Base-by-base conservation (phyloP, 148 eudicot species). In the Cornus controversa region DNA sequence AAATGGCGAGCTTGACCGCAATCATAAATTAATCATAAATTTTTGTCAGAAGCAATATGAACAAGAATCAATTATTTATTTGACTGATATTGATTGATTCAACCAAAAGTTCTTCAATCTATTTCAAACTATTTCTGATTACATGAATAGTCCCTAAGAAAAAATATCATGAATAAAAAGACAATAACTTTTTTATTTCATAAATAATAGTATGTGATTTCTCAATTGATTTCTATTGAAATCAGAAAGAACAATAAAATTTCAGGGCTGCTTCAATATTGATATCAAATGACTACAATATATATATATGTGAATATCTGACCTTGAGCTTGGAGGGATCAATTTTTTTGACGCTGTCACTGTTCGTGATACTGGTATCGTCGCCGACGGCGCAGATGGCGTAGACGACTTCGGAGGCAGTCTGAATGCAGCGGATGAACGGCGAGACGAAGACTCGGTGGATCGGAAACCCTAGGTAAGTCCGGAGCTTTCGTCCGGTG, bases 361-460 rank as follows among this genome's bases (percentile, higher is more conserved):
- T 84, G 27, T 67, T 23, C 82, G 67, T 40, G 31, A 65, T 64
- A 45, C 36, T 69, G 10, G 75, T 65, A 50, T 77, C 80, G 23
- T 29, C 69, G 0, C 24, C 82, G 54, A 79, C 82, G 66, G 87
- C 86, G 73, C 84, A 86, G 24, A 94, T 79, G 58, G 90, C 96
- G 28, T 85, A 20, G 54, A 91, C 77, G 16, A 82, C 96, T 75
- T 90, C 90, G 23, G 87, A 74, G 67, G 98, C 97, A 9, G 98
- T 94, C 87, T 92, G 85, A 31, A 94, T 72, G 73, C 98, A 94
- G 1, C 97, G 86, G 6, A 91, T 79, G 72, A 94, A 94, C 1
- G 98, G 97, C 0, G 98, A 94, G 15, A 91, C 94, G 45, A 94
- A 78, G 5, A 93, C 91, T 22, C 98, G 90, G 26, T 91, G 88